Base-by-base conservation (phyloP, 2,329 filamentous ascomycete species). In the Pseudogymnoascus sp. region DNA sequence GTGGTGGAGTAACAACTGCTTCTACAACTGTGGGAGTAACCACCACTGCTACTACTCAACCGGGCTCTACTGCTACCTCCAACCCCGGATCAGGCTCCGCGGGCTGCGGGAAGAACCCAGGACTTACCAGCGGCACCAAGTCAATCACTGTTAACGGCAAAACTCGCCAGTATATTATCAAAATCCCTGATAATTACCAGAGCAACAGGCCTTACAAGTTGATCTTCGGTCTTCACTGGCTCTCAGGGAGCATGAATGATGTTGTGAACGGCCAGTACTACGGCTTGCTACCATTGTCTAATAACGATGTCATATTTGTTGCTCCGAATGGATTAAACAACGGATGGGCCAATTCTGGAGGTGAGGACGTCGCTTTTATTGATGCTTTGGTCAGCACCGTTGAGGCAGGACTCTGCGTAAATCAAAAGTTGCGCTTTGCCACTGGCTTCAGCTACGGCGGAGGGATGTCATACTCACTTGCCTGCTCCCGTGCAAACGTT, bases 161-260 rank as follows among this genome's bases (percentile, higher is more conserved):
- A 64, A 68, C 67, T 35, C 73, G 77, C 11, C 66, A 75, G 64
- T 79, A 76, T 69, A 74, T 75, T 66, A 67, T 79, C 45, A 69
- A 71, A 60, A 61, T 78, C 7, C 77, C 78, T 4, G 68, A 70
- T 21, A 72, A 74, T 68, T 80, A 80, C 68, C 70, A 80, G 66
- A 68, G 68, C 43, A 73, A 65, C 63, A 71, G 71, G 23, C 70
- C 72, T 1, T 75, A 79, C 67, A 73, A 73, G 40, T 71, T 80
- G 37, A 74, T 81, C 63, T 78, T 78, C 65, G 73, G 71, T 21
- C 69, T 75, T 55, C 78, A 81, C 68, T 75, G 72, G 70, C 74
- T 76, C 38, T 72, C 72, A 61, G 76, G 76, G 33, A 76, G 66
- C 66, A 76, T 75, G 68, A 63, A 70, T 59, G 69, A 75, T 61